phyloP scores from a whole-genome alignment of 2,329 filamentous ascomycete genomes.

The Trichophyton rubrum region DNA sequence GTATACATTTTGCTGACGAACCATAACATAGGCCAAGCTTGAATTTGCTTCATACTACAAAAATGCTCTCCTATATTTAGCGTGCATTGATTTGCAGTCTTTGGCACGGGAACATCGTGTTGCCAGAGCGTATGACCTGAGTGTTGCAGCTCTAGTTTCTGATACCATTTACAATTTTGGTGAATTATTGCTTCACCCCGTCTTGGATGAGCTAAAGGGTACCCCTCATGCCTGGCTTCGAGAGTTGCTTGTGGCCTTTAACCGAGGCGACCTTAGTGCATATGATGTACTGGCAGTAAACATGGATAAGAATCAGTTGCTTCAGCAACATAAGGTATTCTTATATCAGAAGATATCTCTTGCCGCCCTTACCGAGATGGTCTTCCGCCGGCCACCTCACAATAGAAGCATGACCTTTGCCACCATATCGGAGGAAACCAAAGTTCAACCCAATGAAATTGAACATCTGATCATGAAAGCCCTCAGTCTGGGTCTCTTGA shows the following conservation, averaged over 20 bases:
- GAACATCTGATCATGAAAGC: conserved; percentile 99
- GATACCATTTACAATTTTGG: conserved; percentile 98
- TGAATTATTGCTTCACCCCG: conserved; percentile 93
- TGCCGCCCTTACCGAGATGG: conserved; percentile 86
- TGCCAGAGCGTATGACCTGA: conserved; percentile 79
- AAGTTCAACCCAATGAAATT: conserved; percentile 81
- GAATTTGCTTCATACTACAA: conserved; percentile 96
- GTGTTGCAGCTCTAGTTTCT: conserved; percentile 81
- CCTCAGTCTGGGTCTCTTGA: conserved; percentile 77
- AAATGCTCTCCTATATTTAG: conserved; percentile 93
- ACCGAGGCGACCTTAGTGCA: conserved; percentile 78
- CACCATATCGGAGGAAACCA: conserved; percentile 82
- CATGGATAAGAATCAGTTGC: conserved; percentile 65
- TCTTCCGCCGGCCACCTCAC: conserved; percentile 90
- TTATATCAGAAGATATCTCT: conserved; percentile 97
- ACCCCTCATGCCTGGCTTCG: conserved; percentile 76
- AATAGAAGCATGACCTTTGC: conserved; percentile 88
- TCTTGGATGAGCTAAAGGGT: conserved; percentile 70
- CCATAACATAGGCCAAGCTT: conserved; percentile 49
- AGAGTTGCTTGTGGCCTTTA: conserved; percentile 94
- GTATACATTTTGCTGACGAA: not conserved
- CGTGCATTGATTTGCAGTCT: conserved; percentile 74
- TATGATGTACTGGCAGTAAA: conserved; percentile 75
- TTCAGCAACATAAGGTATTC: conserved; percentile 67
- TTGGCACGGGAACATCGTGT: conserved; percentile 64